Evolutionary conservation across 345 rosid species (phyloP).

Genomic region (Eucalyptus cloeziana): DNA sequence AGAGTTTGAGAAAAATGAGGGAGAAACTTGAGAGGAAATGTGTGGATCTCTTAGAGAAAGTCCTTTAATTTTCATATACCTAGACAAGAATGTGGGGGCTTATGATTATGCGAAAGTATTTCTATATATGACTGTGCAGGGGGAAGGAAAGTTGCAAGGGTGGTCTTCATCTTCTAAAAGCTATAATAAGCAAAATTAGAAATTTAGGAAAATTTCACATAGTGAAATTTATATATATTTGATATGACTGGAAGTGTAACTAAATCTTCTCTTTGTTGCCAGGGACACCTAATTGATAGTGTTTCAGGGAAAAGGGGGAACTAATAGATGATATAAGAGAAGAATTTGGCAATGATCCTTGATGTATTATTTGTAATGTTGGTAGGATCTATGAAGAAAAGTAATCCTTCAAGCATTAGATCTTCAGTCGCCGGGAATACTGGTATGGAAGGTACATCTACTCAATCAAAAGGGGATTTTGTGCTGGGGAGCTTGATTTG

Average conservation of each 20-base stretch:
- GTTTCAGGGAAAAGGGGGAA: not conserved
- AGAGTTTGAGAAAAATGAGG: not conserved
- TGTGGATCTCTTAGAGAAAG: not conserved
- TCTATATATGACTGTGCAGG: not conserved
- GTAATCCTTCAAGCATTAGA: not conserved
- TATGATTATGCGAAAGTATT: not conserved
- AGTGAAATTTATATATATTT: not conserved
- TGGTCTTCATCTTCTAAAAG: not conserved
- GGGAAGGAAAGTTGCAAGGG: not conserved
- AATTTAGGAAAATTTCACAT: not conserved
- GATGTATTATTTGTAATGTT: not conserved
- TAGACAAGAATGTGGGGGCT: not conserved
- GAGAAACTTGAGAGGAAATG: not conserved
- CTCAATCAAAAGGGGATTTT: constrained; percentile 3
- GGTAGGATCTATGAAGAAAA: constrained; percentile 2
- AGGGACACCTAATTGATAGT: not conserved
- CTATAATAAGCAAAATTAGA: not conserved
- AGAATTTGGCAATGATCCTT: not conserved
- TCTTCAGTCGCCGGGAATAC: not conserved
- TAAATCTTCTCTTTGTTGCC: not conserved
- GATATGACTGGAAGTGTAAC: not conserved
- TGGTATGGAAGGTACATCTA: constrained; percentile 1
- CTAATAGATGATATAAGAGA: not conserved
- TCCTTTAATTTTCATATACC: not conserved
- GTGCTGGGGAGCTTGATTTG: constrained; percentile 28